Evolutionary conservation across 768 basidiomycete genomes (phyloP).

Genomic region (Rhodosporidiobolus sp.): DNA sequence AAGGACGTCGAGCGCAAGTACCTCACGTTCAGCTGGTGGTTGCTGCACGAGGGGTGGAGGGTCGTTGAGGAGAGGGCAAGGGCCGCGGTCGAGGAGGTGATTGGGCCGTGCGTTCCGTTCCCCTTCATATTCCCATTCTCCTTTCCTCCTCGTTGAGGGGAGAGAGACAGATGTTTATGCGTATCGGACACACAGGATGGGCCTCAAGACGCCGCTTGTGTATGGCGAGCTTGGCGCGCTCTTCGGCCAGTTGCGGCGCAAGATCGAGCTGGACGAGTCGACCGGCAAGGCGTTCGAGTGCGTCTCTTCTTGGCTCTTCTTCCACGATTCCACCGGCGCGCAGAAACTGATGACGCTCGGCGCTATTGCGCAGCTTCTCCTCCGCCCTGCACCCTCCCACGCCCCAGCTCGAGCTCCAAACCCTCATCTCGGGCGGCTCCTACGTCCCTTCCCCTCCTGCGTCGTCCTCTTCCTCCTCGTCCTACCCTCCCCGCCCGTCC

Average conservation of each 20-base stretch:
- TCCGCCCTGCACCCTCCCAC: constrained; percentile 74
- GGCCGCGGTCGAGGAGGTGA: constrained; percentile 72
- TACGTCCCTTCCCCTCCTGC: constrained; percentile 55
- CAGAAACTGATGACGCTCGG: not conserved
- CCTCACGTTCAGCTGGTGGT: constrained; percentile 87
- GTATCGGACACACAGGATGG: constrained; percentile 65
- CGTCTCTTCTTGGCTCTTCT: constrained; percentile 18
- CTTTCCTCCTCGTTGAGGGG: not conserved
- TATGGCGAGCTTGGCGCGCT: constrained; percentile 66
- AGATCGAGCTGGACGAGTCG: constrained; percentile 64
- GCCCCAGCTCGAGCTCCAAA: constrained; percentile 59
- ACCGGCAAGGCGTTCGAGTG: constrained; percentile 55
- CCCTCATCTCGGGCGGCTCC: constrained; percentile 27
- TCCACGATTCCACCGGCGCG: not conserved
- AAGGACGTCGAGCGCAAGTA: constrained; percentile 75
- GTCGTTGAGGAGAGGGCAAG: constrained; percentile 71
- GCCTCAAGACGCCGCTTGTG: constrained; percentile 72
- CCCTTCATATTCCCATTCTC: not conserved
- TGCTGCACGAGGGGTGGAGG: constrained; percentile 87
- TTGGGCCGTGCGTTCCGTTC: constrained; percentile 67
- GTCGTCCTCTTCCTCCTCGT: constrained; percentile 55
- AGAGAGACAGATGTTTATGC: not conserved
- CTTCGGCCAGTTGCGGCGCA: constrained; percentile 67
- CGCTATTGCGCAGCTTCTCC: constrained; percentile 57
- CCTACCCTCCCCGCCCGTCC: not conserved